Base-by-base conservation (phyloP, 2,329 filamentous ascomycete genomes). In the Pseudopyricularia javanii region DNA sequence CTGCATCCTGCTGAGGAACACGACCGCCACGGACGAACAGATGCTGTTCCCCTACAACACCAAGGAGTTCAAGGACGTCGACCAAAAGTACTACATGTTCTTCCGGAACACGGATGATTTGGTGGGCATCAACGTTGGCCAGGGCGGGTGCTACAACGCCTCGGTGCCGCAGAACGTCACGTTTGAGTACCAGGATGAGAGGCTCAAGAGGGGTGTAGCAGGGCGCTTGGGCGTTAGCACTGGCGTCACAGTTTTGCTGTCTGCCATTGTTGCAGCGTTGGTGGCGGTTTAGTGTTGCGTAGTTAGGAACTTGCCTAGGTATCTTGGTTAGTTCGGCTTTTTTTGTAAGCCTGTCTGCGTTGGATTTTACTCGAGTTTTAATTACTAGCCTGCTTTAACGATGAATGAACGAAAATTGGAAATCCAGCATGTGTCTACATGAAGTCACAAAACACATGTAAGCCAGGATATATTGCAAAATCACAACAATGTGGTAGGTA, bases 21-120 rank as follows among this genome's bases (percentile, higher is more conserved):
- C 85, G 0, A 80, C 76, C 8, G 74, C 82, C 0, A 90, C 86
- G 0, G 86, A 91, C 58, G 58, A 66, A 0, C 74, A 72, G 1
- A 80, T 88, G 64, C 74, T 76, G 56, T 88, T 90, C 66, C 86
- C 87, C 0, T 91, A 91, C 66, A 76, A 90, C 60, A 91, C 86
- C 0, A 72, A 71, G 22, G 83, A 82, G 0, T 91, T 91, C 69
- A 71, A 86, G 67, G 76, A 70, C 3, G 63, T 91, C 45, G 76
- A 84, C 50, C 78, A 83, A 63, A 72, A 72, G 32, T 77, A 71
- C 57, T 91, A 88, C 69, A 90, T 91, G 86, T 91, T 91, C 69
- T 91, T 91, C 73, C 70, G 75, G 15, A 75, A 83, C 17, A 77
- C 86, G 1, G 81, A 89, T 63, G 86, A 91, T 59, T 66, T 91